These are phyloP conservation scores for Colletotrichum theobromicola DNA, from an alignment of 2,329 filamentous ascomycete genomes.

Conservation along the genomic window DNA sequence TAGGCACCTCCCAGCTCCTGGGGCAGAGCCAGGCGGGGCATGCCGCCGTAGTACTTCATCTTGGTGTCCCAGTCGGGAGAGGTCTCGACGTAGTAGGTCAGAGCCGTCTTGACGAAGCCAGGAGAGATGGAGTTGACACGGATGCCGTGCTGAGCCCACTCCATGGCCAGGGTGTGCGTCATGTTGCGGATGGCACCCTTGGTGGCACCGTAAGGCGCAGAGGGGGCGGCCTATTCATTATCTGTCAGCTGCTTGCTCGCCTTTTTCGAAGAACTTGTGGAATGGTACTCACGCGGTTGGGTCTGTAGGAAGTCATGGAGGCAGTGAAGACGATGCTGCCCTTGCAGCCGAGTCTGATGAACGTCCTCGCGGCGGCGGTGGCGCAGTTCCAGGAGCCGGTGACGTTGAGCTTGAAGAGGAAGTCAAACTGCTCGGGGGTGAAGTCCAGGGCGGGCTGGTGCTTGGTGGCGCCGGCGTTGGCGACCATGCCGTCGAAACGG, in stretches of 20 bases:
- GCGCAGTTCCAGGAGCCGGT: conserved; percentile 51
- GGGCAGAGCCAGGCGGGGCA: conserved; percentile 57
- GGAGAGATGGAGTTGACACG: conserved; percentile 53
- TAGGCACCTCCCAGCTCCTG: conserved; percentile 63
- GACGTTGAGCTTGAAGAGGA: conserved; percentile 46
- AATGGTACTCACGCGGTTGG: conserved; percentile 41
- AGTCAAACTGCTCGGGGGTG: conserved; percentile 7
- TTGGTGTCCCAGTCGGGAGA: conserved; percentile 60
- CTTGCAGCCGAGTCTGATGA: conserved; percentile 38
- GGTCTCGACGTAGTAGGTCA: conserved; percentile 57
- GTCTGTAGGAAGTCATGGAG: conserved; percentile 52
- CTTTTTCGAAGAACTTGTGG: not conserved
- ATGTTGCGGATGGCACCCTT: conserved; percentile 49
- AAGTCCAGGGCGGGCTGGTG: conserved; percentile 43
- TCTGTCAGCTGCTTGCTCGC: not conserved
- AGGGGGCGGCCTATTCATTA: conserved; percentile 45
- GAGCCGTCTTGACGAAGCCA: conserved; percentile 46
- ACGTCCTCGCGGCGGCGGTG: conserved; percentile 46
- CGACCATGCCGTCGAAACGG: conserved; percentile 40
- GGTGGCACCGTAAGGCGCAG: conserved; percentile 51
- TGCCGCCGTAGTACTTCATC: conserved; percentile 63
- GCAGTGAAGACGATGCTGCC: conserved; percentile 50
- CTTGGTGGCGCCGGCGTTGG: conserved; percentile 42
- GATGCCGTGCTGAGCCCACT: conserved; percentile 52
- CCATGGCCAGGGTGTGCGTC: conserved; percentile 47